Percentiles rank a stretch among this genome's conserved stretches.
phyloP scores from a whole-genome alignment of 164 flowering plant species.

The Annona squamosa region DNA sequence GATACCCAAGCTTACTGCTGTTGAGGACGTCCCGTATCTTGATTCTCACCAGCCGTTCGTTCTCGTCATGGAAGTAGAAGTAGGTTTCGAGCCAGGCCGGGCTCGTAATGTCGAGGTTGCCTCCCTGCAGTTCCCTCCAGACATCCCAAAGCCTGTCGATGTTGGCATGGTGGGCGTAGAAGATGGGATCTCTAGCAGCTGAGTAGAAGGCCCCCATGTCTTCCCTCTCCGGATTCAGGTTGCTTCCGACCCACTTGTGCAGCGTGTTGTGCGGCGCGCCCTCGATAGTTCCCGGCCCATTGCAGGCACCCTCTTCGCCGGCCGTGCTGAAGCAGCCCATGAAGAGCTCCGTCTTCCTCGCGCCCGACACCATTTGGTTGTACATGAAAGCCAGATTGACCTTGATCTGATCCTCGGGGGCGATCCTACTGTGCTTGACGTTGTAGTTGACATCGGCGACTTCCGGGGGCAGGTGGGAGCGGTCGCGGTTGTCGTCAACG shows the following conservation, averaged over 20 bases:
- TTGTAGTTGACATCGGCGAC: constrained; percentile 2
- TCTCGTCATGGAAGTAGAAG: constrained; percentile 14
- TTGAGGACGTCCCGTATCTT: constrained; percentile 18
- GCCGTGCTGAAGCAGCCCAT: constrained; percentile 7
- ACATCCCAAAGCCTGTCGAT: constrained; percentile 8
- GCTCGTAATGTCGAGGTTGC: not conserved
- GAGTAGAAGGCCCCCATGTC: constrained; percentile 15
- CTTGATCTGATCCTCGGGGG: not conserved
- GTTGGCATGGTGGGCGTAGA: constrained; percentile 15
- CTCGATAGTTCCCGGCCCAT: constrained; percentile 4
- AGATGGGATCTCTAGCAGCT: constrained; percentile 8
- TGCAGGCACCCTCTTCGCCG: constrained; percentile 1
- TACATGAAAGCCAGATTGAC: not conserved
- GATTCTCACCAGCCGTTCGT: constrained; percentile 10
- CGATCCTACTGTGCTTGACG: not conserved
- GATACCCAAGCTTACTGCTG: constrained; percentile 19
- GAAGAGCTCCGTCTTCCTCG: constrained; percentile 8
- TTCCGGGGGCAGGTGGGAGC: not conserved
- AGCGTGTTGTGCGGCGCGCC: constrained; percentile 3
- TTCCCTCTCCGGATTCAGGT: constrained; percentile 1
- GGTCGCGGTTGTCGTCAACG: constrained; percentile 4
- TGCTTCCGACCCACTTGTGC: constrained; percentile 7
- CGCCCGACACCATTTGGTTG: constrained; percentile 3
- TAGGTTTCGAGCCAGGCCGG: constrained; percentile 8
- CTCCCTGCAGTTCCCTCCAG: not conserved